Percentiles rank a stretch among this genome's conserved stretches.
These are phyloP conservation scores for Aureobasidium sp. DNA, from an alignment of 2,329 filamentous ascomycete species.

Conservation along the genomic window DNA sequence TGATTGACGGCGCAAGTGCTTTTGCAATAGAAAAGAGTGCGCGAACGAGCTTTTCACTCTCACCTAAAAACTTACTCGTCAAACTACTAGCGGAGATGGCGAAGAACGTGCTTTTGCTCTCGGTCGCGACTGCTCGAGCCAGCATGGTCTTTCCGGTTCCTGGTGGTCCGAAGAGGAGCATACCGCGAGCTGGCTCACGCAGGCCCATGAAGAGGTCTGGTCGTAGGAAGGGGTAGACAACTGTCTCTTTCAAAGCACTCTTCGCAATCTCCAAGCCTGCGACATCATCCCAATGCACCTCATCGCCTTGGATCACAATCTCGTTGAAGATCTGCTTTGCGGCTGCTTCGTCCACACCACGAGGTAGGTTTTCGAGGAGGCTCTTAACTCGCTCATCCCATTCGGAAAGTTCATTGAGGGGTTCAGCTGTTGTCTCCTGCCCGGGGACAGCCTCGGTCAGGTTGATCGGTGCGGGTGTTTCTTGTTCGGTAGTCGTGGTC, in stretches of 20 bases:
- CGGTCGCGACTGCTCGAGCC: conserved; percentile 86
- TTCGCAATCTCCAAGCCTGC: conserved; percentile 88
- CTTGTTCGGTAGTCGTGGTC: neutral
- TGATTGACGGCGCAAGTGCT: conserved; percentile 83
- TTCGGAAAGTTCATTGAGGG: conserved; percentile 35
- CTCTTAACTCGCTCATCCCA: conserved; percentile 58
- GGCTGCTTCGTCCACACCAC: conserved; percentile 72
- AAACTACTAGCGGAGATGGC: conserved; percentile 91
- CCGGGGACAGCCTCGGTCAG: neutral
- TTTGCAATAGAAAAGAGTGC: conserved; percentile 89
- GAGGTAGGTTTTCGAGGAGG: conserved; percentile 70
- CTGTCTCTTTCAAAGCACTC: conserved; percentile 84
- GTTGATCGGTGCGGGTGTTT: neutral
- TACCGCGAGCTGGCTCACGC: conserved; percentile 85
- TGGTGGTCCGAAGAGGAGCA: conserved; percentile 92
- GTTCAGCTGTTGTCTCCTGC: neutral
- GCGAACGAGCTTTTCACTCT: conserved; percentile 91
- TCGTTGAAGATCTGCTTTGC: conserved; percentile 94
- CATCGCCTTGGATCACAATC: conserved; percentile 87
- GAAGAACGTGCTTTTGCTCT: conserved; percentile 92
- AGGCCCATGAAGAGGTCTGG: conserved; percentile 95
- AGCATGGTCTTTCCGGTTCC: conserved; percentile 99
- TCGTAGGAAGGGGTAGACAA: conserved; percentile 92
- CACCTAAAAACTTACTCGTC: conserved; percentile 92
- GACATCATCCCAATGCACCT: conserved; percentile 91